Evolutionary conservation across 768 basidiomycete genomes (phyloP), one percentile per base, ranked within the genome.

Genomic region (Boletus coccyginus): DNA sequence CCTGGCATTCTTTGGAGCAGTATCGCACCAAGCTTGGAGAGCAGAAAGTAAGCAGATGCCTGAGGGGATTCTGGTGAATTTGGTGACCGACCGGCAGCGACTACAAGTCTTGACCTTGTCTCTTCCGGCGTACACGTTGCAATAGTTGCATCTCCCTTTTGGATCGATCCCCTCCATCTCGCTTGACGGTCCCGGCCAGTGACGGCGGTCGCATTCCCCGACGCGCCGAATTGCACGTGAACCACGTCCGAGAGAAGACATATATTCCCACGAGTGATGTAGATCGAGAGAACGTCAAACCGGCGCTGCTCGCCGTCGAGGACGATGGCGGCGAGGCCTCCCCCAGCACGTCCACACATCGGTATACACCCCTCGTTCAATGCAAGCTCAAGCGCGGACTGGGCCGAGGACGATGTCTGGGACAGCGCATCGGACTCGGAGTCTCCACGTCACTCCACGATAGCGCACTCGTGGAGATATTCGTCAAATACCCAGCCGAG

Each of bases 351-450:
- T 47, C 88, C 88, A 44, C 88, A 90, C 73, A 81, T 87, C 58
- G 87, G 81, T 42, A 74, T 90, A 42, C 79, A 82, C 57, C 76
- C 86, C 7, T 70, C 62, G 33, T 69, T 68, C 72, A 74, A 63
- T 71, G 77, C 78, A 55, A 80, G 58, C 50, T 78, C 74, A 62
- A 80, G 73, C 55, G 70, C 73, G 48, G 88, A 90, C 51, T 88
- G 88, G 87, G 87, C 75, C n/a, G 90, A 91, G 68, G 90, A 92
- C 66, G 90, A 93, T 68, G 89, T 83, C 45, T 93, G 90, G 90
- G 90, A 92, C 73, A 88, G 86, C 63, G 78, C 81, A 50, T 92
- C 90, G 17, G 90, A 92, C 73, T 85, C 85, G 45, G 89, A 90
- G 71, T 85, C 82, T 52, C 82, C 81, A 54, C 80, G 77, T 62